Conservation (phyloP, 495 filamentous ascomycete genomes). For the Talaromyces adpressus region DNA sequence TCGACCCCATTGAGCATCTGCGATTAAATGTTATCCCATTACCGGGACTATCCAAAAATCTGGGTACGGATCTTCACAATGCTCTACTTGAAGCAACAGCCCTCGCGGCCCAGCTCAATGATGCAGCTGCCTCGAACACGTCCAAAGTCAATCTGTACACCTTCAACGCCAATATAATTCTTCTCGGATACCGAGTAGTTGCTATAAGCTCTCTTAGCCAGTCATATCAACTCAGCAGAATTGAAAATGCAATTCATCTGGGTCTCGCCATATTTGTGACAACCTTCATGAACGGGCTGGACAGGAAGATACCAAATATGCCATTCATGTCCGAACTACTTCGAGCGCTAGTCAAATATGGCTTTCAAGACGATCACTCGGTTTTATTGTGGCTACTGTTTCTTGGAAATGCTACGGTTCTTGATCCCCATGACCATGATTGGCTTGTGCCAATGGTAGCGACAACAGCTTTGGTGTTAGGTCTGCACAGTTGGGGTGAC, state of each 20-base stretch:
- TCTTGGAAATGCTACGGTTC: background rate
- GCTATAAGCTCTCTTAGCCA: background rate
- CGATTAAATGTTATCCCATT: background rate
- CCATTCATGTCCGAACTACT: background rate
- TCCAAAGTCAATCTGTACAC: background rate
- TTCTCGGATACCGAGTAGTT: background rate
- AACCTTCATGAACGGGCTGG: constrained; percentile 2
- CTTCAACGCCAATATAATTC: background rate
- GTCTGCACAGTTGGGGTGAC: background rate
- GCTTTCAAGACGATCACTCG: background rate
- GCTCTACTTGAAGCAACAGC: background rate
- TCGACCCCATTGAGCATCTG: no score
- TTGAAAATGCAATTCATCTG: constrained; percentile 5
- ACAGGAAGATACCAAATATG: background rate
- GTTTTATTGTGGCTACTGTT: constrained; percentile 1
- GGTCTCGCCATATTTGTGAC: background rate
- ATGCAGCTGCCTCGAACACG: background rate
- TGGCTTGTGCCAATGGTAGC: constrained; percentile 4
- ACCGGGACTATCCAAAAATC: background rate
- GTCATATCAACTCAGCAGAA: background rate
- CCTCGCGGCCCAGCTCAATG: background rate
- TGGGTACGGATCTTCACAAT: background rate
- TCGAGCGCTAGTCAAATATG: background rate
- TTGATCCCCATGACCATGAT: background rate
- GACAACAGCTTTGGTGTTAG: background rate